Conservation (phyloP, 371 early-diverging fungal genomes). For the Circinella minor region DNA sequence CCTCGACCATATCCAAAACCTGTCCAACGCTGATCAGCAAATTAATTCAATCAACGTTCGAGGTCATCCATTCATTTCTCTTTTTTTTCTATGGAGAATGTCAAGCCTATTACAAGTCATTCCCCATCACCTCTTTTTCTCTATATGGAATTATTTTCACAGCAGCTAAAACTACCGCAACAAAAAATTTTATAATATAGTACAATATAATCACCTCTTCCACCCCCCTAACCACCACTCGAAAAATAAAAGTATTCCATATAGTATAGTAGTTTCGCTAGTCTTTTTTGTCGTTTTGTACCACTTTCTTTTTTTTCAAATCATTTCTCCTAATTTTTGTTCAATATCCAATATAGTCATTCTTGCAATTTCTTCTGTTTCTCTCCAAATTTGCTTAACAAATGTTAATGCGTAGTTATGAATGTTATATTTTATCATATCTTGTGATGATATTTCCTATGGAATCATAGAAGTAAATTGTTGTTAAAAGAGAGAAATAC, state of each 20-base stretch:
- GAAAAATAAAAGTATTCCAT: too few relatives aligned
- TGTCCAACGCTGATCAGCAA: conserved; percentile 8
- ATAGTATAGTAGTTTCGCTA: background rate
- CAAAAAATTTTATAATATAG: too few relatives aligned
- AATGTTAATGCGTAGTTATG: conserved; percentile 29
- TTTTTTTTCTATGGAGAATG: too few relatives aligned
- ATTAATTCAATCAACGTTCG: too few relatives aligned
- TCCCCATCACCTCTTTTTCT: too few relatives aligned
- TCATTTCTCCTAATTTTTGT: conserved; percentile 9
- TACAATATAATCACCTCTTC: too few relatives aligned
- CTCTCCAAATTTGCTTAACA: conserved; percentile 31
- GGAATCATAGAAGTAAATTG: background rate
- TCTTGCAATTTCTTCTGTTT: conserved; percentile 26
- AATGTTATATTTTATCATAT: background rate
- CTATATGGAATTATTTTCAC: too few relatives aligned
- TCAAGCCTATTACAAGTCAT: too few relatives aligned
- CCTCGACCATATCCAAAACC: conserved; percentile 26
- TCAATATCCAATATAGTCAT: conserved; percentile 23
- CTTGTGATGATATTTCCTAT: background rate
- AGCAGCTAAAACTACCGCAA: too few relatives aligned
- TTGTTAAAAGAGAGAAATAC: too few relatives aligned
- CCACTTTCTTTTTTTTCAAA: background rate
- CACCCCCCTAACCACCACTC: too few relatives aligned
- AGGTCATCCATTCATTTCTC: too few relatives aligned
- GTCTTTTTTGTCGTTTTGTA: background rate